Conservation (phyloP, 768 basidiomycete genomes). For the Arthromyces matolae region DNA sequence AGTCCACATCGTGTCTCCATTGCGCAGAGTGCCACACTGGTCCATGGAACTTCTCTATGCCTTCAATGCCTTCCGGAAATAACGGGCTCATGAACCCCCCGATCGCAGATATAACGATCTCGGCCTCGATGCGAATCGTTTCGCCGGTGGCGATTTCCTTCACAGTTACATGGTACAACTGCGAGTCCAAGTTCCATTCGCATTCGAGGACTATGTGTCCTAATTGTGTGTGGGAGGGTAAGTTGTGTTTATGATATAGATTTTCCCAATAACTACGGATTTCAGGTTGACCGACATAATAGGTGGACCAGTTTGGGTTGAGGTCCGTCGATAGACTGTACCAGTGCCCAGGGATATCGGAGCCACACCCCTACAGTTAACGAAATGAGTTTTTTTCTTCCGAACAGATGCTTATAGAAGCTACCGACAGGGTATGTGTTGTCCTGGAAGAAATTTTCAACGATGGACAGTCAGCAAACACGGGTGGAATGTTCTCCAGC, state of each 20-base stretch:
- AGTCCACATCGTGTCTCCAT: constrained; percentile 51
- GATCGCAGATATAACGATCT: constrained; percentile 47
- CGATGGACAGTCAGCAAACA: too few species aligned
- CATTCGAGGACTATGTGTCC: constrained; percentile 37
- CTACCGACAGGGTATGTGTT: constrained; percentile 51
- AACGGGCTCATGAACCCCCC: constrained; percentile 47
- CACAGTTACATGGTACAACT: constrained; percentile 40
- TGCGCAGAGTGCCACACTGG: constrained; percentile 50
- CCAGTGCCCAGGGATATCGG: constrained; percentile 53
- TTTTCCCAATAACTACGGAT: constrained; percentile 48
- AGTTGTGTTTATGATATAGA: constrained; percentile 42
- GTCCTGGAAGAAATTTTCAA: constrained; percentile 30
- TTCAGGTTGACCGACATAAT: constrained; percentile 46
- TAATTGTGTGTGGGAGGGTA: constrained; percentile 39
- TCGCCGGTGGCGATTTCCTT: constrained; percentile 35
- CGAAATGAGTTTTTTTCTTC: neutral
- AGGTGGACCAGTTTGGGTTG: constrained; percentile 48
- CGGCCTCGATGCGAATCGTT: constrained; percentile 32
- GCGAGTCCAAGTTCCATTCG: constrained; percentile 41
- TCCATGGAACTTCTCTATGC: constrained; percentile 46
- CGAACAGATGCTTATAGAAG: neutral
- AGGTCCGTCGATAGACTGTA: constrained; percentile 53
- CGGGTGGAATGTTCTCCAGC: neutral
- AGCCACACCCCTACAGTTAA: constrained; percentile 44
- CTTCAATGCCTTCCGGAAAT: constrained; percentile 41